Base-by-base conservation (phyloP, 164 flowering plant species). In the Stephania yunnanensis region DNA sequence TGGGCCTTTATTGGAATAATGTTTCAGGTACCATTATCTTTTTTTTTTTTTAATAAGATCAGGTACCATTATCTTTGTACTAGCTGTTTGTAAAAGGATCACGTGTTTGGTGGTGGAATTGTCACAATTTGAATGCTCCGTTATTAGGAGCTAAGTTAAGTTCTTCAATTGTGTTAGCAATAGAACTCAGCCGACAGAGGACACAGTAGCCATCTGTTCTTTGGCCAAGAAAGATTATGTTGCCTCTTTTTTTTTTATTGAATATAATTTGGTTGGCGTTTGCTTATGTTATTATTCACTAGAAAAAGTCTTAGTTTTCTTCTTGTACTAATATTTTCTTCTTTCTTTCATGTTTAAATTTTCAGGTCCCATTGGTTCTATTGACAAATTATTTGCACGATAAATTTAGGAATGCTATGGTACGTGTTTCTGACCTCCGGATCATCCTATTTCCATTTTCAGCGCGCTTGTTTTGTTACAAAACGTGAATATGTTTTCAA, bases 1-100 rank as follows among this genome's bases (percentile, higher is more conserved):
- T 95, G 99, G 99, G 99, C 98, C 15, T 95, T 93, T 73, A 86
- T 88, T 48, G 97, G 97, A 69, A 95, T 95, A 45, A 86, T 91
- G 96, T 76, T 91, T 76, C 97, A 94, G 96, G 97, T 91, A 82
- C 78, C 17, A 25, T 69, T 20, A 13, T 45, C 29, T 19, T 20
- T 74, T 12, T 25, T 46, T 30, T 72, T 13, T 48, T 36, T 4
- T 13, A 44, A 36, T 10, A 25, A 12, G 13, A 53, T 11, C 42
- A 36, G 42, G 42, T 36, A 36, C 42, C 42, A 36, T 36, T 36
- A 36, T 36, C 2, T 36, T 4, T 36, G 42, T 36, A 1, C 42
- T 36, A 36, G 42, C 42, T 36, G 1, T 36, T 36, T 36, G 42
- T 36, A 36, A 36, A 36, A 36, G 42, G 42, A 36, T 36, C 42